Conservation (phyloP, 805 yeast genomes). For the Pachysolen tannophilus region DNA sequence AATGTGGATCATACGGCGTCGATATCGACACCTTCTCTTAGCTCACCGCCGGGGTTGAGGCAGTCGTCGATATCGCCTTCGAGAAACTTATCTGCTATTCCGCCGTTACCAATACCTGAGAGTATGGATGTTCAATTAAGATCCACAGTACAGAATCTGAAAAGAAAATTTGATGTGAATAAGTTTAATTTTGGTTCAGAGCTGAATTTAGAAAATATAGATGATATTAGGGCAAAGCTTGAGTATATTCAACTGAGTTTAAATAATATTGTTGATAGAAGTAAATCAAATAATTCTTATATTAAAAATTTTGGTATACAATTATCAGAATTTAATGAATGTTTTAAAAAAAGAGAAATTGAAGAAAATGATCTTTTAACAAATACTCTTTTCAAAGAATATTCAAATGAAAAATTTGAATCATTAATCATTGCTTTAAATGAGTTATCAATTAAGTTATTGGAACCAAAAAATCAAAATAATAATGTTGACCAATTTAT, state of each 20-base stretch:
- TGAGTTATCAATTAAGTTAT: neutral
- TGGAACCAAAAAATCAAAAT: neutral
- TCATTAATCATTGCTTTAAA: neutral
- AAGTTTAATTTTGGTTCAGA: conserved; percentile 3
- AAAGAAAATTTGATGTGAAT: conserved; percentile 8
- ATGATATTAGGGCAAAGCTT: conserved; percentile 9
- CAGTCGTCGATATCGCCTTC: neutral
- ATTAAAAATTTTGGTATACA: conserved; percentile 7
- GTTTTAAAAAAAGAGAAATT: conserved; percentile 5
- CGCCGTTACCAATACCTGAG: conserved; percentile 9
- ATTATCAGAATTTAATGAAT: conserved; percentile 7
- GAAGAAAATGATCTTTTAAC: conserved; percentile 8
- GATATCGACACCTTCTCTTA: too few species aligned
- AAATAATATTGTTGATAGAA: conserved; percentile 8
- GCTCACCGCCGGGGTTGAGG: neutral
- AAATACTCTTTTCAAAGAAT: neutral
- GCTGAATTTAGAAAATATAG: conserved; percentile 1
- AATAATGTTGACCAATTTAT: too few species aligned
- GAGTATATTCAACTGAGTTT: conserved; percentile 8
- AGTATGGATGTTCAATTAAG: conserved; percentile 8
- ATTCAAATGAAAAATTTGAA: neutral
- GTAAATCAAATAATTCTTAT: conserved; percentile 6
- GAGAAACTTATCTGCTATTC: conserved; percentile 1
- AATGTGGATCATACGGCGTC: too few species aligned
- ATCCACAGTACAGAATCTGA: conserved; percentile 8